Conservation (phyloP, 495 filamentous ascomycete genomes). For the Penicillium maclennaniae region DNA sequence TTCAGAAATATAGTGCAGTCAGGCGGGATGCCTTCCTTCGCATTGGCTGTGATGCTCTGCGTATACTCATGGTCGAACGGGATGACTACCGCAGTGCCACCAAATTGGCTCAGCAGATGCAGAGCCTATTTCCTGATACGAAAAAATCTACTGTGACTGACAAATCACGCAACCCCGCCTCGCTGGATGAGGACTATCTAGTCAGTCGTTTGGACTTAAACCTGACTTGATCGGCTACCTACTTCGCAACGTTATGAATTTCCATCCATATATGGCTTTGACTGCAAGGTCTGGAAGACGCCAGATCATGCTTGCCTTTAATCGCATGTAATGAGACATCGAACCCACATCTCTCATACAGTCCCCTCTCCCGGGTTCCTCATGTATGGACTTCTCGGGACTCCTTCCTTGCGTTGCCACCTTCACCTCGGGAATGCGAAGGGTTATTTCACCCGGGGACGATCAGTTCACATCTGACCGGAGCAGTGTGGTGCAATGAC, state of each 20-base stretch:
- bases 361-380: not conserved
- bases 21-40: conserved; percentile 27
- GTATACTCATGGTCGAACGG: conserved; percentile 29
- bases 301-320: not conserved
- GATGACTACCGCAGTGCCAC: conserved; percentile 27
- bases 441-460: not conserved
- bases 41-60: conserved; percentile 34
- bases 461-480: conserved; percentile 1
- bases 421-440: not conserved
- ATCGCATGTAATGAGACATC: not conserved
- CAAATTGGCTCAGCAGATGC: conserved; percentile 30
- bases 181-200: conserved; percentile 22
- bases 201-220: conserved; percentile 29
- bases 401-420: not conserved
- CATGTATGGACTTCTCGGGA: not conserved
- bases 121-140: conserved; percentile 27
- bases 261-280: not conserved
- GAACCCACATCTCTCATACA: not conserved
- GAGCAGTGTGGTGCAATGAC: conserved; percentile 13
- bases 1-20: conserved; percentile 16
- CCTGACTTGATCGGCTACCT: conserved; percentile 22
- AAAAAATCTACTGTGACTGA: conserved; percentile 4
- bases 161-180: conserved; percentile 8
- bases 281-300: not conserved
- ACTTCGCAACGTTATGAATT: not conserved